phyloP scores from a whole-genome alignment of 108 stramenopile species.

The Hondaea fermentalgiana region DNA sequence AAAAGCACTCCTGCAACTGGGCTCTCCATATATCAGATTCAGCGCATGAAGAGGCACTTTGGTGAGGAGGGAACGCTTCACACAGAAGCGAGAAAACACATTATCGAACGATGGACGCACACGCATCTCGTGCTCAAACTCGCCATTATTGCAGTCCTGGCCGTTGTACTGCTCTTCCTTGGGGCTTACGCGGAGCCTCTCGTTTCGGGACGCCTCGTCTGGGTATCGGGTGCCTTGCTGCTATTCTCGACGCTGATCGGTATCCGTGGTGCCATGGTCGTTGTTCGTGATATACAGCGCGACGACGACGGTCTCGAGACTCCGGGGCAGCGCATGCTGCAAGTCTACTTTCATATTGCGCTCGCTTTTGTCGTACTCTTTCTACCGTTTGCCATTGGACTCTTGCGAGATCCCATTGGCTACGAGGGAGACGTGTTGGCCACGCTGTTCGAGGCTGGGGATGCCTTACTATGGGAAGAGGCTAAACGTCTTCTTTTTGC shows the following conservation, averaged over 20 bases:
- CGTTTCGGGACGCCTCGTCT: neutral
- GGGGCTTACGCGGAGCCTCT: neutral
- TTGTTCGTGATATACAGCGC: neutral
- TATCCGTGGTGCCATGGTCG: neutral
- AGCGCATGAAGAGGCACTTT: neutral
- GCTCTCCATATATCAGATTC: neutral
- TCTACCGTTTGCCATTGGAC: neutral
- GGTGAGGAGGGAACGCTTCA: neutral
- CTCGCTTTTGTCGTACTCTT: neutral
- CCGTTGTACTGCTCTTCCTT: neutral
- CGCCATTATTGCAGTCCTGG: neutral
- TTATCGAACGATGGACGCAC: slow-evolving; percentile 9
- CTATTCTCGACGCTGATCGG: neutral
- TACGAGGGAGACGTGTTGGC: neutral
- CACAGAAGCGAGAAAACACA: neutral
- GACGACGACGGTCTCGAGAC: slow-evolving; percentile 17
- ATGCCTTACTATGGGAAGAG: neutral
- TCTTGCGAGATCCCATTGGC: neutral
- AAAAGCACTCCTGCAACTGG: neutral
- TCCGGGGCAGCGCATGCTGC: neutral
- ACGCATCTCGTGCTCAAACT: neutral
- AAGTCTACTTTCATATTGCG: neutral
- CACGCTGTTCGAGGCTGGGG: neutral
- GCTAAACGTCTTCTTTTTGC: neutral
- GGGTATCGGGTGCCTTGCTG: neutral